phyloP scores from a whole-genome alignment of 805 yeast species.

The Wickerhamomyces kurtzmanii region DNA sequence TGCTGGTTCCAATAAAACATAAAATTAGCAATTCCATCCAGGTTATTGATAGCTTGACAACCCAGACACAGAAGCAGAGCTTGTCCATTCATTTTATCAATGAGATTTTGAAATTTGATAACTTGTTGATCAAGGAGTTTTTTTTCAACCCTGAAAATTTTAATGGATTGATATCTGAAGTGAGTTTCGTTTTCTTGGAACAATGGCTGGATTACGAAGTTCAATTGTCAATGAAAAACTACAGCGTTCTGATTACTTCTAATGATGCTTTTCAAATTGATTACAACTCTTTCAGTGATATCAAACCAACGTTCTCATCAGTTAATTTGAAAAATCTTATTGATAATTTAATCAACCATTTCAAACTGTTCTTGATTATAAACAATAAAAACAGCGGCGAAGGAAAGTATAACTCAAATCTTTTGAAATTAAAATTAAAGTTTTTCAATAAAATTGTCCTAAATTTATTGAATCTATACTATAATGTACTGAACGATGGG shows the following conservation, averaged over 20 bases:
- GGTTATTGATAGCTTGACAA: slow-evolving; percentile 27
- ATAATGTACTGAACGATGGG: slow-evolving; percentile 18
- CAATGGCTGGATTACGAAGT: slow-evolving; percentile 40
- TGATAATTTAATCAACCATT: slow-evolving; percentile 33
- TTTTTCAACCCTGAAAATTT: slow-evolving; percentile 26
- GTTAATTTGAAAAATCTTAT: slow-evolving; percentile 30
- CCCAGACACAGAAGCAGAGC: background rate
- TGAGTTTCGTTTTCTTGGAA: slow-evolving; percentile 21
- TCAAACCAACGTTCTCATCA: slow-evolving; percentile 32
- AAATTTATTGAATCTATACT: slow-evolving; percentile 27
- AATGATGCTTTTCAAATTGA: slow-evolving; percentile 36
- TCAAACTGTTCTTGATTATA: slow-evolving; percentile 14
- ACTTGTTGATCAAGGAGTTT: slow-evolving; percentile 24
- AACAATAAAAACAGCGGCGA: slow-evolving; percentile 1
- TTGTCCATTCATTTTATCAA: slow-evolving; percentile 22
- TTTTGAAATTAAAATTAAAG: slow-evolving; percentile 35
- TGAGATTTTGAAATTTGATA: slow-evolving; percentile 30
- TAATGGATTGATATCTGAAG: slow-evolving; percentile 20
- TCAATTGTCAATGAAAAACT: slow-evolving; percentile 32
- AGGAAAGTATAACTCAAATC: slow-evolving; percentile 19
- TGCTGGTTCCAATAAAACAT: slow-evolving; percentile 30
- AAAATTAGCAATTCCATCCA: slow-evolving; percentile 26
- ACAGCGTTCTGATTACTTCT: slow-evolving; percentile 28
- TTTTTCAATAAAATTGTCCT: slow-evolving; percentile 35
- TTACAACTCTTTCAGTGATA: slow-evolving; percentile 25